phyloP scores from a whole-genome alignment of 306 rosid genomes.

The Sindora glabra region DNA sequence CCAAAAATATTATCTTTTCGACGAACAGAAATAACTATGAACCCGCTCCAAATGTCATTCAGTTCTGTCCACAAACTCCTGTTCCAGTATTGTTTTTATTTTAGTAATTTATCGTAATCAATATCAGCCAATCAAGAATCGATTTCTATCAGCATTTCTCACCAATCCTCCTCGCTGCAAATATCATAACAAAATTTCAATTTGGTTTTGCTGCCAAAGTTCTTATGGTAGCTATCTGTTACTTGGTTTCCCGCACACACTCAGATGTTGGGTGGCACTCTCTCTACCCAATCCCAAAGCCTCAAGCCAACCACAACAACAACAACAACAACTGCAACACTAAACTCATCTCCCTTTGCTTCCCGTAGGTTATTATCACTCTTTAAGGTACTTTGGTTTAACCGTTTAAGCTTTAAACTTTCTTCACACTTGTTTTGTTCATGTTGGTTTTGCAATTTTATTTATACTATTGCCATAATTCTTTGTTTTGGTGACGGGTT shows the following conservation, averaged over 20 bases:
- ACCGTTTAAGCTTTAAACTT: no score
- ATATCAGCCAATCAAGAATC: conserved; percentile 30
- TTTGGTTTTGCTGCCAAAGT: not conserved
- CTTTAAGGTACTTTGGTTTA: conserved; percentile 45
- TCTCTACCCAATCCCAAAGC: conserved; percentile 32
- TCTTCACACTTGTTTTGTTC: not conserved
- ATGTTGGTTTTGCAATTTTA: no score
- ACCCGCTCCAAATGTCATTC: no score
- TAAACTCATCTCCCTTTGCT: conserved; percentile 11
- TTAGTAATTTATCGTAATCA: not conserved
- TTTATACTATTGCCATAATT: no score
- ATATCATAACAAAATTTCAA: not conserved
- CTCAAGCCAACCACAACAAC: conserved; percentile 19
- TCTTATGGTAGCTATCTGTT: conserved; percentile 17
- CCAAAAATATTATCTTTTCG: no score
- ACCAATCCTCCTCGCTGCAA: not conserved
- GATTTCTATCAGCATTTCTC: conserved; percentile 20
- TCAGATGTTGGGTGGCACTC: conserved; percentile 61
- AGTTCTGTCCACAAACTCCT: conserved; percentile 32
- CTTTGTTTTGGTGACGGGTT: not conserved
- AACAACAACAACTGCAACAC: conserved; percentile 15
- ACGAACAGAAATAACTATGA: no score
- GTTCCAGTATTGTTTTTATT: not conserved
- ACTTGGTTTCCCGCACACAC: not conserved
- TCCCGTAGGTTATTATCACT: conserved; percentile 23